These are phyloP conservation scores for Ceratocystis lukuohia DNA, from an alignment of 2,329 filamentous ascomycete genomes.

Conservation along the genomic window DNA sequence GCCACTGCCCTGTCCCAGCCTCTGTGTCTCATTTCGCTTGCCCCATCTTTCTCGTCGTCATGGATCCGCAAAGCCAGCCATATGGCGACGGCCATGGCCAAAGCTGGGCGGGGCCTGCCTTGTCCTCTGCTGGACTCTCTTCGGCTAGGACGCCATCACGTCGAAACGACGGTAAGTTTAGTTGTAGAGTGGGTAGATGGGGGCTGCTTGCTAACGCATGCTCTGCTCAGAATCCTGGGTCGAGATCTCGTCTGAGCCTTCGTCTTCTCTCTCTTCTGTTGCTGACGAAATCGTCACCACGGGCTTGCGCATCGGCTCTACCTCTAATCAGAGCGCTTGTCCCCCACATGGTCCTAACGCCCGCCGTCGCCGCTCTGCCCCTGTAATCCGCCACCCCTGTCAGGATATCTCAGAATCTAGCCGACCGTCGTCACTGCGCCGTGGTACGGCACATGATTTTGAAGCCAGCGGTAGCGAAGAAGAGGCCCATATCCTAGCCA, in stretches of 20 bases:
- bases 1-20: not conserved
- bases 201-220: too few relatives aligned
- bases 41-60: not conserved
- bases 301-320: conserved; percentile 61
- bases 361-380: conserved; percentile 36
- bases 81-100: not conserved
- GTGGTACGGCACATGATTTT: conserved; percentile 79
- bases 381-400: conserved; percentile 20
- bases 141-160: not conserved
- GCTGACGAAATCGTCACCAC: conserved; percentile 84
- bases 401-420: conserved; percentile 10
- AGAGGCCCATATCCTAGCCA: conserved; percentile 42
- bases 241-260: conserved; percentile 83
- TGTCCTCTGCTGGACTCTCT: not conserved
- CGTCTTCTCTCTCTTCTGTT: conserved; percentile 76
- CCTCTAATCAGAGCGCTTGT: conserved; percentile 22
- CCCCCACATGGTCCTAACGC: conserved; percentile 28
- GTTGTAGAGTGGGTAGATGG: too few relatives aligned
- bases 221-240: conserved; percentile 72
- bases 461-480: conserved; percentile 88
- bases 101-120: not conserved
- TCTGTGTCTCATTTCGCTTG: not conserved
- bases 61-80: conserved; percentile 5
- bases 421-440: conserved; percentile 30
- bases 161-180: conserved; percentile 10